Evolutionary conservation across 345 rosid species (phyloP), one percentile per base, ranked within the genome.

Genomic region (Turnera subulata): DNA sequence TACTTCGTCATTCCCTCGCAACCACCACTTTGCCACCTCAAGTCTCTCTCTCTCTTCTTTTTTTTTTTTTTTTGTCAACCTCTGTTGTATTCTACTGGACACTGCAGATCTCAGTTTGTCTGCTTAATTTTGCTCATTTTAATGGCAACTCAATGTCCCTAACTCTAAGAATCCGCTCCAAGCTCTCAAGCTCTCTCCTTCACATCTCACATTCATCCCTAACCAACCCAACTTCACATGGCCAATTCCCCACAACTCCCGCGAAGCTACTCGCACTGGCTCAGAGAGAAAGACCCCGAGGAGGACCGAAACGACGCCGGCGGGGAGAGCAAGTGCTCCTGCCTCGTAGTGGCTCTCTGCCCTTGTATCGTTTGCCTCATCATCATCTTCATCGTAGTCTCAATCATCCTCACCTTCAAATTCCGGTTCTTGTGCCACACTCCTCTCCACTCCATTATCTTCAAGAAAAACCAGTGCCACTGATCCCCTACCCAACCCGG

Each of bases 391-490:
- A 67, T 91, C 29, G 67, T 76, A 44, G 59, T 84, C 46, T 71
- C 77, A 21, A 67, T 87, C 38, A 40, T 80, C 56, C 82, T 86
- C 58, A 50, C 61, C 35, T 60, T 89, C 75, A 86, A 81, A 68
- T 73, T 82, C 71, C 84, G 69, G 65, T 48, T 80, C 16, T 75
- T 82, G 62, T 87, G 86, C 74, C 86, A 80, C 65, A 82, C 86
- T 14, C 91, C 95, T 40, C 83, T 87, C 43, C 83, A 55, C 49
- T 78, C 80, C 29, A 39, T 76, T 7, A 63, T 80, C 13, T 79
- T 64, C 88, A 80, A 73, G 72, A 82, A 80, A 53, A 55, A 54
- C 21, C n/a, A 13, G 5, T 42, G 45, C 45, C 45, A 16, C 1
- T 42, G n/a, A 42, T 42, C 16, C 16, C 45, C 5, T 11, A 11